These are phyloP conservation scores for Dictyostelium firmibasis DNA, from an alignment of 78 protist genomes.

Conservation along the genomic window DNA sequence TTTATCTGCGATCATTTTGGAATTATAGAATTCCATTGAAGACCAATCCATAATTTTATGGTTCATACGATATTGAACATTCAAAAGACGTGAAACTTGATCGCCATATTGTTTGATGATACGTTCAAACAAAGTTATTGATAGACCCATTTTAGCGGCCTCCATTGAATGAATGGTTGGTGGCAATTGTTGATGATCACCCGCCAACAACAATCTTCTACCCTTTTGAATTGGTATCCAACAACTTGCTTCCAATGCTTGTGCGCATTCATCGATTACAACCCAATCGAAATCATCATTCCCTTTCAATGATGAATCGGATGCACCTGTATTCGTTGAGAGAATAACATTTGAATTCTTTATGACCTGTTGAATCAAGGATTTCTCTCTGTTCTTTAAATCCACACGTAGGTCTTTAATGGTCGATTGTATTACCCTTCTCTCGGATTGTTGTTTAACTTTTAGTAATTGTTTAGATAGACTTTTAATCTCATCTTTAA, in stretches of 20 bases:
- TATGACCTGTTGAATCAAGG: constrained; percentile 50
- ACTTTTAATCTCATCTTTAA: constrained; percentile 18
- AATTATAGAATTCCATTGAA: constrained; percentile 82
- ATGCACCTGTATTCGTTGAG: constrained; percentile 69
- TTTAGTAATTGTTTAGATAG: not conserved
- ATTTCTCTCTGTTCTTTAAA: constrained; percentile 28
- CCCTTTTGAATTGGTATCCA: constrained; percentile 92
- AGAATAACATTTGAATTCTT: constrained; percentile 55
- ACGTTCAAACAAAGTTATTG: constrained; percentile 89
- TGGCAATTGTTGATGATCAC: constrained; percentile 93
- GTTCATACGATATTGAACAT: constrained; percentile 94
- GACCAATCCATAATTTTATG: constrained; percentile 84
- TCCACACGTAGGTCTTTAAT: constrained; percentile 25
- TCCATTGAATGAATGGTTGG: constrained; percentile 89
- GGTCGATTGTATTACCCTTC: not conserved
- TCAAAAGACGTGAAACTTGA: constrained; percentile 61
- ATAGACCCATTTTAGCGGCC: constrained; percentile 77
- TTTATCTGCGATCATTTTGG: constrained; percentile 78
- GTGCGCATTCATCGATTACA: constrained; percentile 84
- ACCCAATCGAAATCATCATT: constrained; percentile 65
- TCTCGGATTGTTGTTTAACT: not conserved
- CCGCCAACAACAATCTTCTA: constrained; percentile 68
- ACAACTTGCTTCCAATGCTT: constrained; percentile 89
- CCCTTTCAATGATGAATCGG: constrained; percentile 15
- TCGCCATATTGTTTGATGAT: constrained; percentile 43